These are phyloP conservation scores for Quercus lobata DNA, from an alignment of 331 rosid genomes.

Conservation along the genomic window DNA sequence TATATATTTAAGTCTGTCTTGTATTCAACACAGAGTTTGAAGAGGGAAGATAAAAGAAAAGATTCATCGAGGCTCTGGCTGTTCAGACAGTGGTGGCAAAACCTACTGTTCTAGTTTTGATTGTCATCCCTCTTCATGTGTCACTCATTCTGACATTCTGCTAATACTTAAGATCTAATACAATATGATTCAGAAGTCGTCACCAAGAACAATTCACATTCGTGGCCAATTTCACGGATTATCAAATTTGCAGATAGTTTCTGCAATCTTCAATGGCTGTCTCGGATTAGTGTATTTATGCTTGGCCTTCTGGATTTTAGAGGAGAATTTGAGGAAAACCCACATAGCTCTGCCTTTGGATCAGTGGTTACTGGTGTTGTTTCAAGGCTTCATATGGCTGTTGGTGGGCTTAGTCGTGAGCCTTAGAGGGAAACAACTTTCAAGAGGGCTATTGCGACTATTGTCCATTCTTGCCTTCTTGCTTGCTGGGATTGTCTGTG, in stretches of 20 bases:
- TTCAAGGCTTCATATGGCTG: constrained; percentile 69
- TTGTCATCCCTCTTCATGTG: no score
- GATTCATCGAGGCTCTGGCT: no score
- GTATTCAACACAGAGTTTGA: no score
- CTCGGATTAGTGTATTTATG: constrained; percentile 46
- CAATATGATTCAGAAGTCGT: constrained; percentile 35
- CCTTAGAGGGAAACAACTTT: constrained; percentile 30
- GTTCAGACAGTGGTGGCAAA: no score
- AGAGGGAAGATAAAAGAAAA: no score
- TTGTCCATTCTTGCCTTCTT: constrained; percentile 21
- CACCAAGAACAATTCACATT: constrained; percentile 24
- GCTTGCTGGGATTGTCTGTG: constrained; percentile 19
- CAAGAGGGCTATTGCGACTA: constrained; percentile 32
- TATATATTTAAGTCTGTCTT: no score
- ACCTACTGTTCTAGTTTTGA: no score
- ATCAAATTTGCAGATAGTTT: constrained; percentile 34
- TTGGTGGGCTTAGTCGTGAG: constrained; percentile 39
- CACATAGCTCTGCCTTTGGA: constrained; percentile 41
- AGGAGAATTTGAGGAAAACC: constrained; percentile 32
- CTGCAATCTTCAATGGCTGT: constrained; percentile 40
- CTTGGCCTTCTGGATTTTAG: constrained; percentile 49
- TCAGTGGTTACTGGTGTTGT: constrained; percentile 46
- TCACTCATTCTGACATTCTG: no score
- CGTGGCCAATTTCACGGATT: constrained; percentile 18
- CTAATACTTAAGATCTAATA: constrained; percentile 46